phyloP scores from a whole-genome alignment of 1,284 basidiomycete genomes.

The Microbotryum lychnidis-dioicae region DNA sequence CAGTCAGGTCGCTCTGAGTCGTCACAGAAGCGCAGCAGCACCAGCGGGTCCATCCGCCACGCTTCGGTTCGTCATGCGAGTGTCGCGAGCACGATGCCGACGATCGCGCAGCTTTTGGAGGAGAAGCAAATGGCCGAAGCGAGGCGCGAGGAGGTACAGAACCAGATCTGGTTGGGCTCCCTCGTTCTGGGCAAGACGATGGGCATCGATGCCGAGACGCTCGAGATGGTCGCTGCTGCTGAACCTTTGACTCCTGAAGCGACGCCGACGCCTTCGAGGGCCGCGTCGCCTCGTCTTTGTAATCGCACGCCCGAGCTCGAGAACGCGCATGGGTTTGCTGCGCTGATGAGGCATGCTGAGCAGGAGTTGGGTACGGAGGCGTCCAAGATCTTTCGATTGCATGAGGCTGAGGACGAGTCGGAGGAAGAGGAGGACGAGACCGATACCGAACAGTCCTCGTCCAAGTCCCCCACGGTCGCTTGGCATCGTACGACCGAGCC shows the following conservation, averaged over 20 bases:
- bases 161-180: neutral
- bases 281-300: neutral
- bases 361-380: neutral
- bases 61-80: neutral
- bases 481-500: conserved; percentile 5
- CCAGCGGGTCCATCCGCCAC: conserved; percentile 1
- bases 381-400: neutral
- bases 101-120: neutral
- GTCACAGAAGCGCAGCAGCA: conserved; percentile 6
- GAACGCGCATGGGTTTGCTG: neutral
- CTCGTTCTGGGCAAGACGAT: neutral
- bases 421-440: conserved; percentile 8
- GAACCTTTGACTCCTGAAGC: conserved; percentile 1
- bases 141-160: neutral
- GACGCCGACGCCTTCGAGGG: conserved; percentile 10
- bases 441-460: conserved; percentile 1
- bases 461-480: neutral
- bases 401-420: neutral
- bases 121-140: neutral
- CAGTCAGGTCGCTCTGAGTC: neutral
- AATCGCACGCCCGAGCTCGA: neutral
- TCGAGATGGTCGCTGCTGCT: neutral
- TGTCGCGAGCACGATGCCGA: neutral
- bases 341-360: neutral
- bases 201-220: neutral